Conservation (phyloP, 441 rosid genomes). For the Eruca vesicaria region DNA sequence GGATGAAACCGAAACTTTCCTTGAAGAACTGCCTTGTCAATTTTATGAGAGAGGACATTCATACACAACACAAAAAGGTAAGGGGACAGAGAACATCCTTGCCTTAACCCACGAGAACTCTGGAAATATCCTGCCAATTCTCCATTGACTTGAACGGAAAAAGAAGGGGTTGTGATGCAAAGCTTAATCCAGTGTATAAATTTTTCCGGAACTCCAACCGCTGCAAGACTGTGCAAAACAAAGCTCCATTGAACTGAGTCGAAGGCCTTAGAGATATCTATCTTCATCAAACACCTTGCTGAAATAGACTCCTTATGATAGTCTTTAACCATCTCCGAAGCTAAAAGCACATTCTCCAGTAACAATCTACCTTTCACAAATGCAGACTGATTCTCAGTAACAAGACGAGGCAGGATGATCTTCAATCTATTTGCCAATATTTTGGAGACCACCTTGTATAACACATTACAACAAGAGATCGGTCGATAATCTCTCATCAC, state of each 20-base stretch:
- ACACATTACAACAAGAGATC: neutral
- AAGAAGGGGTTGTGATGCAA: neutral
- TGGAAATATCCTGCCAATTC: neutral
- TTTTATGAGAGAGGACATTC: neutral
- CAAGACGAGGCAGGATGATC: neutral
- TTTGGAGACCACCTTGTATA: neutral
- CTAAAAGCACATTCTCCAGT: neutral
- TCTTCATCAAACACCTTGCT: neutral
- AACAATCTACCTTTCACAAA: no score
- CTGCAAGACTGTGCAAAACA: neutral
- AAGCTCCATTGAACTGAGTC: neutral
- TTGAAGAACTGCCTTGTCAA: neutral
- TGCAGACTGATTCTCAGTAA: neutral
- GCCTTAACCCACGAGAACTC: neutral
- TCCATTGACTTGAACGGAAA: neutral
- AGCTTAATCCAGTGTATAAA: neutral
- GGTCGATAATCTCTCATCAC: neutral
- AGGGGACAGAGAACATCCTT: neutral
- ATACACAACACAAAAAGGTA: neutral
- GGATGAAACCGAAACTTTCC: neutral
- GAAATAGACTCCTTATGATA: neutral
- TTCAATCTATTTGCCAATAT: neutral
- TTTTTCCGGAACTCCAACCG: neutral
- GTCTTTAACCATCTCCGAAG: neutral
- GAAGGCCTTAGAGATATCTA: neutral